phyloP scores from a whole-genome alignment of 768 basidiomycete species.

The Pilatotrama ljubarskyi region DNA sequence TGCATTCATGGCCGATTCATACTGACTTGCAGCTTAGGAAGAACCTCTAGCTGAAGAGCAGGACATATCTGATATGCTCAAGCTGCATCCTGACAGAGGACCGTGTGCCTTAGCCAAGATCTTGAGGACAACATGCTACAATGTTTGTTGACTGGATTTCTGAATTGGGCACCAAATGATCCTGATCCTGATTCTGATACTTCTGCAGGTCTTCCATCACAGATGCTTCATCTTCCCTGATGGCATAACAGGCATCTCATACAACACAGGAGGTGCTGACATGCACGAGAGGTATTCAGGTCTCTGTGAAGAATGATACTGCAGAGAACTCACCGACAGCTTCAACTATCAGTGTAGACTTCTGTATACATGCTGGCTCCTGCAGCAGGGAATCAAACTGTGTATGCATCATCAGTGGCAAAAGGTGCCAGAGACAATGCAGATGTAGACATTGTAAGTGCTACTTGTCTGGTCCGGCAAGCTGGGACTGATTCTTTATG shows the following conservation, averaged over 20 bases:
- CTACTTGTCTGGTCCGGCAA: too few relatives aligned
- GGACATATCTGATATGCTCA: constrained; percentile 34
- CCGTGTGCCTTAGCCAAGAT: constrained; percentile 54
- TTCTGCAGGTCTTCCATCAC: constrained; percentile 8
- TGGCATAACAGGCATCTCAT: not conserved
- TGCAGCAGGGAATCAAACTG: not conserved
- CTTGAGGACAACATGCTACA: constrained; percentile 47
- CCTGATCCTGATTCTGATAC: not conserved
- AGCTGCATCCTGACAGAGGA: constrained; percentile 43
- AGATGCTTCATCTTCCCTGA: not conserved
- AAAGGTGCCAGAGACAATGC: not conserved
- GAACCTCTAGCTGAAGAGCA: not conserved
- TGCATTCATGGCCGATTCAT: not conserved
- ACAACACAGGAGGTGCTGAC: not conserved
- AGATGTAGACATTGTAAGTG: not conserved
- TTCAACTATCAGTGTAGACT: not conserved
- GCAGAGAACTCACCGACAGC: not conserved
- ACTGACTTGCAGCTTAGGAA: not conserved
- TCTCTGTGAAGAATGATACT: not conserved
- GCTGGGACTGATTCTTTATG: too few relatives aligned
- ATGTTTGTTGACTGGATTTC: constrained; percentile 35
- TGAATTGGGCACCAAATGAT: not conserved
- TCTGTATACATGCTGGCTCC: not conserved
- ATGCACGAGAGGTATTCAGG: not conserved
- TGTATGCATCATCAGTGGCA: not conserved